Conservation (phyloP, 2,329 filamentous ascomycete species). For the Fusarium euwallaceae region DNA sequence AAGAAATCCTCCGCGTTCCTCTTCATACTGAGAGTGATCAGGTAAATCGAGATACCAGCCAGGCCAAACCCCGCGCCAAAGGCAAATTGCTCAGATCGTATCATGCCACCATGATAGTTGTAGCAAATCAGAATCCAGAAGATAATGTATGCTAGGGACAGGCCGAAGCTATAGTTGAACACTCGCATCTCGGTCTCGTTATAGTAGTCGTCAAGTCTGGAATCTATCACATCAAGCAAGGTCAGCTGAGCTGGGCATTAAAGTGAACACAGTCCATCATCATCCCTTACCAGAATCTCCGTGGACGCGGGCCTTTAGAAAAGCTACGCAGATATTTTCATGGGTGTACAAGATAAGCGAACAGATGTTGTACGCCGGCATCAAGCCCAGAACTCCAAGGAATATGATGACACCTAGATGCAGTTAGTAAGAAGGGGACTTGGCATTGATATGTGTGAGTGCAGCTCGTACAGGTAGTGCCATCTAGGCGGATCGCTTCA, state of each 20-base stretch:
- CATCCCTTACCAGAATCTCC: background rate
- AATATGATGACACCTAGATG: background rate
- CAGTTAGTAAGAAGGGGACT: background rate
- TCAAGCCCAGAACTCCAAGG: background rate
- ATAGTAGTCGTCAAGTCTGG: background rate
- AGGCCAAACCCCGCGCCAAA: background rate
- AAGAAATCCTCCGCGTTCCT: background rate
- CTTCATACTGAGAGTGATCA: background rate
- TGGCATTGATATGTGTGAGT: background rate
- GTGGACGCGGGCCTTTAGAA: too few relatives aligned
- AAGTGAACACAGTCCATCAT: background rate
- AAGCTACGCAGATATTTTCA: too few relatives aligned
- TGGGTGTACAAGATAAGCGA: too few relatives aligned
- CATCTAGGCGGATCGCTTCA: background rate
- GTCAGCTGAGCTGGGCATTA: background rate
- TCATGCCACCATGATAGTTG: background rate
- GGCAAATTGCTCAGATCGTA: background rate
- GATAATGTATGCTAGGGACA: background rate
- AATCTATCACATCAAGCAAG: background rate
- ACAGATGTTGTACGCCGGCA: background rate
- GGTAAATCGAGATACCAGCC: background rate
- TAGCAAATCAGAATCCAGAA: background rate
- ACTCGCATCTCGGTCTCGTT: background rate
- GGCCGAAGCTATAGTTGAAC: background rate
- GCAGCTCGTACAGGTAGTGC: background rate